Percentiles rank a stretch among this genome's conserved stretches.
Conservation (phyloP, 495 filamentous ascomycete genomes). For the Aspergillus kassunensis region DNA sequence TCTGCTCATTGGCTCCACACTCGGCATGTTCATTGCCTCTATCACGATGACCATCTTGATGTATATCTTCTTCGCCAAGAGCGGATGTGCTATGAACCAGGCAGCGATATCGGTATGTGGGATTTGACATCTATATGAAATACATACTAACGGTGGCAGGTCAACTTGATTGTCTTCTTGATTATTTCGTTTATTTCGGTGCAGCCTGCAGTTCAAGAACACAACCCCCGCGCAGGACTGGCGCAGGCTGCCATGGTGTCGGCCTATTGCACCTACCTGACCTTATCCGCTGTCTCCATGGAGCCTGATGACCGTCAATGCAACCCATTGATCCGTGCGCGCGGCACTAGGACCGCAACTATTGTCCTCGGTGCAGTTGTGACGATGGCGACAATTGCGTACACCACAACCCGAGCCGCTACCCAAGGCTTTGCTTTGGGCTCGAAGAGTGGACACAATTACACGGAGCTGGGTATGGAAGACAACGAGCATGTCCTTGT, state of each 20-base stretch:
- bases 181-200: slow-evolving; percentile 79
- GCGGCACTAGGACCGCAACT: slow-evolving; percentile 83
- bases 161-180: slow-evolving; percentile 84
- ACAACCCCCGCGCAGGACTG: slow-evolving; percentile 87
- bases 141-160: slow-evolving; percentile 34
- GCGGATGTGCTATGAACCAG: slow-evolving; percentile 92
- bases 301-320: slow-evolving; percentile 93
- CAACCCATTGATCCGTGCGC: slow-evolving; percentile 87
- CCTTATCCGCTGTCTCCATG: slow-evolving; percentile 97
- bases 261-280: slow-evolving; percentile 96
- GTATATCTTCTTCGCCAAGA: slow-evolving; percentile 91
- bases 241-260: slow-evolving; percentile 97
- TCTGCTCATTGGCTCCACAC: slow-evolving; percentile 83
- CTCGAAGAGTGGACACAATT: slow-evolving; percentile 56
- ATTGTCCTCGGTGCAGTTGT: slow-evolving; percentile 89
- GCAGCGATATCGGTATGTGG: slow-evolving; percentile 57
- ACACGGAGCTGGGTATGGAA: slow-evolving; percentile 58
- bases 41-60: slow-evolving; percentile 92
- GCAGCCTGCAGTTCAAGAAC: slow-evolving; percentile 85
- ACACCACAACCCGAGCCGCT: slow-evolving; percentile 94
- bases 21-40: slow-evolving; percentile 89
- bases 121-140: not conserved
- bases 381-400: slow-evolving; percentile 95
- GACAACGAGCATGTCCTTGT: slow-evolving; percentile 81
- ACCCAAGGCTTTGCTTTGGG: slow-evolving; percentile 88